Evolutionary conservation across 2,329 filamentous ascomycete species (phyloP), one percentile per base, ranked within the genome.

Genomic region (Phyllachora maydis): DNA sequence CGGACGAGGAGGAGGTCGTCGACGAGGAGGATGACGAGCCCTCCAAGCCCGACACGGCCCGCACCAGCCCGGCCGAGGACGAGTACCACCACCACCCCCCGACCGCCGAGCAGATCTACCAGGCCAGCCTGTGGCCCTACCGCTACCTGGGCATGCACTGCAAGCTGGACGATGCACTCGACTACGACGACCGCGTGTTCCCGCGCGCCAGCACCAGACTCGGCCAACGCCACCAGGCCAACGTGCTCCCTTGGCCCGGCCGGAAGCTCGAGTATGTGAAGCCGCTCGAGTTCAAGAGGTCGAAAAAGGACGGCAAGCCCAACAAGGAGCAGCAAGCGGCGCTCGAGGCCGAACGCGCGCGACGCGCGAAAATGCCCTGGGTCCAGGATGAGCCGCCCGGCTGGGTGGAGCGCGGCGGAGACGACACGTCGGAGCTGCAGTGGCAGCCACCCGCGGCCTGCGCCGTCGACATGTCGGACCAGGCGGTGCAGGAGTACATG

Each of bases 121-220:
- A 93, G 35, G 82, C 85, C 16, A 88, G 81, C 38, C 65, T 93
- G 39, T 98, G 88, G 88, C 83, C 82, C 3, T 95, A 88, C 54
- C 69, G 88, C 30, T 98, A 98, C 45, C 54, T 98, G 5, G 88
- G 88, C 18, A 82, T 92, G 35, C 88, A 98, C 49, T 93, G 83
- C 49, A 77, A 82, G 34, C 76, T 88, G 1, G 83, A 95, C 46
- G 88, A 98, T 50, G 88, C 81, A 1, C 56, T 98, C 15, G 88
- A 98, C 44, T 91, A 92, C 42, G 88, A 98, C 40, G 88, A 98
- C 45, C 73, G 88, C 32, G 95, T 98, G 33, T 95, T 95, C 41
- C 88, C 88, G 6, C 74, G 88, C 33, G 85, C 88, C 10, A 90
- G 83, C 42, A 95, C 88, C 26, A 74, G 88, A 18, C 58, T 95